Conservation (phyloP, 768 basidiomycete genomes). For the Lactifluus hygrophoroides region DNA sequence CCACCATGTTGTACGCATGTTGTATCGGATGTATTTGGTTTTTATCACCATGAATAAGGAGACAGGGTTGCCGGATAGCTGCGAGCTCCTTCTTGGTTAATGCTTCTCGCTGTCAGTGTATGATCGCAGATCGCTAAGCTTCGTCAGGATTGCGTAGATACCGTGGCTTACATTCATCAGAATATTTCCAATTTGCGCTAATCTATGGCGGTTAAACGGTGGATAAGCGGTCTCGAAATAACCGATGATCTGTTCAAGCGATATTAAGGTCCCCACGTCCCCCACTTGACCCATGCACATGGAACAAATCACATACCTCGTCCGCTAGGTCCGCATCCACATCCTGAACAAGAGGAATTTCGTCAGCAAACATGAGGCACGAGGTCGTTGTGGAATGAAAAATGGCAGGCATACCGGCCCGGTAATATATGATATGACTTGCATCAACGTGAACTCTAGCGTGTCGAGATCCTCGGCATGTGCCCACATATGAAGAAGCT, state of each 20-base stretch:
- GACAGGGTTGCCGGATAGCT: slow-evolving; percentile 13
- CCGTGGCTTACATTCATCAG: slow-evolving; percentile 14
- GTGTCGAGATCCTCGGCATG: slow-evolving; percentile 24
- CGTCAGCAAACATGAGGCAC: not conserved
- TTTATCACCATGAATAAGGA: slow-evolving; percentile 18
- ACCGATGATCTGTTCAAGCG: slow-evolving; percentile 11
- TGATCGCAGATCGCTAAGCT: not conserved
- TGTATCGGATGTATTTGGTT: slow-evolving; percentile 18
- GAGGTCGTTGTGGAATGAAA: too few relatives aligned
- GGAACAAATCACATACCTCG: slow-evolving; percentile 2
- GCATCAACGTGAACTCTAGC: slow-evolving; percentile 23
- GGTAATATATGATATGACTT: slow-evolving; percentile 22
- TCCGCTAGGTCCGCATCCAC: slow-evolving; percentile 8
- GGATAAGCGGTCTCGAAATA: slow-evolving; percentile 20
- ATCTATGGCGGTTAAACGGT: slow-evolving; percentile 16
- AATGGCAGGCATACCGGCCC: slow-evolving; percentile 16
- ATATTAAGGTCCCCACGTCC: not conserved
- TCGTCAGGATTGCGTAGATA: not conserved
- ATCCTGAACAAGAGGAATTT: not conserved
- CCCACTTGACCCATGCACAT: too few relatives aligned
- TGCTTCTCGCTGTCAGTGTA: slow-evolving; percentile 8
- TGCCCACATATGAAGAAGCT: slow-evolving; percentile 25
- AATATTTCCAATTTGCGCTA: slow-evolving; percentile 15
- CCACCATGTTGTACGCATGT: slow-evolving; percentile 13
- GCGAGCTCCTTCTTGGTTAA: slow-evolving; percentile 11